These are phyloP conservation scores for Cyberlindnera americana DNA, from an alignment of 805 yeast species.

Conservation along the genomic window DNA sequence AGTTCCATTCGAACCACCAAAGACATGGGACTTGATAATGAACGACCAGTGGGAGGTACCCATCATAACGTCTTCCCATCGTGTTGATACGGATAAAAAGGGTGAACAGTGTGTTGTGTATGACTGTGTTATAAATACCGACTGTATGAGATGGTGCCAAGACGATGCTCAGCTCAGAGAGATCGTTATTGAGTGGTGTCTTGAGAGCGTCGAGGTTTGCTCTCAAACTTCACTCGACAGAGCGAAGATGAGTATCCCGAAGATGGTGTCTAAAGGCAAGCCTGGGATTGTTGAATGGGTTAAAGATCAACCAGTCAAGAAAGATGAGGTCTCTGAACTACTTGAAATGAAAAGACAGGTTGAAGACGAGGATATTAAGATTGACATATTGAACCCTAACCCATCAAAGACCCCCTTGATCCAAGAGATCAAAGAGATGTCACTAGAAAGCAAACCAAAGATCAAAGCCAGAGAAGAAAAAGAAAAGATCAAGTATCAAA, in stretches of 20 bases:
- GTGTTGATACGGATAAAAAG: constrained; percentile 61
- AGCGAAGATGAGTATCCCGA: constrained; percentile 59
- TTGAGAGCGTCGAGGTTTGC: constrained; percentile 69
- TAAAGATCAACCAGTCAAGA: constrained; percentile 35
- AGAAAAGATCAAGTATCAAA: constrained; percentile 24
- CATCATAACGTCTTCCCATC: constrained; percentile 58
- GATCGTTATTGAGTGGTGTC: constrained; percentile 77
- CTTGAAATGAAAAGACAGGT: constrained; percentile 22
- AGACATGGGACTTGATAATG: constrained; percentile 59
- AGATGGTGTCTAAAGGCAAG: constrained; percentile 67
- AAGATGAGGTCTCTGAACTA: constrained; percentile 36
- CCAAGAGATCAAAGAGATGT: constrained; percentile 46
- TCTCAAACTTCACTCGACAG: constrained; percentile 53
- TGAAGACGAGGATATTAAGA: constrained; percentile 20
- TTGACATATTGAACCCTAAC: constrained; percentile 13
- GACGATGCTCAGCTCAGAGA: constrained; percentile 55
- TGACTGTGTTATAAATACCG: constrained; percentile 75
- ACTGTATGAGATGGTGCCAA: constrained; percentile 59
- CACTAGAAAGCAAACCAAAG: constrained; percentile 8
- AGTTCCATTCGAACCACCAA: constrained; percentile 47
- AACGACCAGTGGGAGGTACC: constrained; percentile 85
- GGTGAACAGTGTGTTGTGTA: constrained; percentile 62
- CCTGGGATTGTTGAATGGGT: constrained; percentile 43
- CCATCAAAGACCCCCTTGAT: constrained; percentile 43
- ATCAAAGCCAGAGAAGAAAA: no score